Percentiles rank a stretch among this genome's conserved stretches.
Conservation (phyloP, 495 filamentous ascomycete genomes). For the Articulospora tetracladia region DNA sequence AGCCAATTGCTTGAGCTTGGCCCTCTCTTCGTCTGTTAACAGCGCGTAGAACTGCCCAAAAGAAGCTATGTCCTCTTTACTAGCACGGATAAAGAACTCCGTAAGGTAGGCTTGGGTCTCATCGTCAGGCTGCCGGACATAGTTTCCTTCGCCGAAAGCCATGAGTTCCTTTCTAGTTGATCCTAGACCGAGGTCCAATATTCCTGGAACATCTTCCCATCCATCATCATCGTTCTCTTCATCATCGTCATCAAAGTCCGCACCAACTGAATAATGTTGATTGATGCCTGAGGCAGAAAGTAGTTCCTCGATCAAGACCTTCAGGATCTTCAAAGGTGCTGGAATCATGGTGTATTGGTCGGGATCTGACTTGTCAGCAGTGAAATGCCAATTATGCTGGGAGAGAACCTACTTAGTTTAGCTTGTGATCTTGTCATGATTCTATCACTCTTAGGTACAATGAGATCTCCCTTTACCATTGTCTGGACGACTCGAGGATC, state of each 20-base stretch:
- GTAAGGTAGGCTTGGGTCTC: slow-evolving; percentile 82
- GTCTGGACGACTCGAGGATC: slow-evolving; percentile 77
- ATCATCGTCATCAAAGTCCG: slow-evolving; percentile 49
- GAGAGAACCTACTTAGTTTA: slow-evolving; percentile 50
- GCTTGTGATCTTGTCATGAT: slow-evolving; percentile 93
- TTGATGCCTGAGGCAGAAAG: slow-evolving; percentile 51
- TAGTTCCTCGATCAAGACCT: slow-evolving; percentile 90
- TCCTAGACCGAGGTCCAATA: slow-evolving; percentile 65
- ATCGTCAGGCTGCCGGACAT: slow-evolving; percentile 74
- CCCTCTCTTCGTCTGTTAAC: slow-evolving; percentile 69
- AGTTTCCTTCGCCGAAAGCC: slow-evolving; percentile 59
- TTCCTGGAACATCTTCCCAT: slow-evolving; percentile 86
- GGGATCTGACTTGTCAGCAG: slow-evolving; percentile 52
- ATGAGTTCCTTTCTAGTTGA: slow-evolving; percentile 73
- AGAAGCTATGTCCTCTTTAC: slow-evolving; percentile 57
- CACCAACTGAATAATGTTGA: slow-evolving; percentile 44
- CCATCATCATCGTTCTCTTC: slow-evolving; percentile 67
- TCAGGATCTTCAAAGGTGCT: slow-evolving; percentile 89
- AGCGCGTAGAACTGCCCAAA: slow-evolving; percentile 72
- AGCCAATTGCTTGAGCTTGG: slow-evolving; percentile 50
- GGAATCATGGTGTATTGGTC: slow-evolving; percentile 87
- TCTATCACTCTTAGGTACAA: slow-evolving; percentile 72
- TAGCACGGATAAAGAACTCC: slow-evolving; percentile 75
- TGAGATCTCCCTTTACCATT: slow-evolving; percentile 85
- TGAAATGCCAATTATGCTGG: background rate